Percentiles rank a stretch among this genome's conserved stretches.
Conservation (phyloP, 805 yeast species). For the Candida saitoana region DNA sequence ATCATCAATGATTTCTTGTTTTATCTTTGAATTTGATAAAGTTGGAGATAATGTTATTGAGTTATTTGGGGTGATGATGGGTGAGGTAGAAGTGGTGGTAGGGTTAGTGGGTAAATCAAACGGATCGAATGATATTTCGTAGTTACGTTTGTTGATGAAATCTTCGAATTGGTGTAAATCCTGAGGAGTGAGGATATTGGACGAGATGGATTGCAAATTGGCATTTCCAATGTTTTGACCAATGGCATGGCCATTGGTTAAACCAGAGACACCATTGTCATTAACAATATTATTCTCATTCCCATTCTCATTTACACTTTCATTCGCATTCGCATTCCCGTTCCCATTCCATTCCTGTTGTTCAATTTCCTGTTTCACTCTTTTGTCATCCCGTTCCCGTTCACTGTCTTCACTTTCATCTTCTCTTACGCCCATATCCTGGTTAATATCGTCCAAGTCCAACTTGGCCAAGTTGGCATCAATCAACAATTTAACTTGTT, state of each 20-base stretch:
- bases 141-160: background rate
- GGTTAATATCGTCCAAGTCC: background rate
- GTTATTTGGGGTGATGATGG: background rate
- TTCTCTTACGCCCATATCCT: background rate
- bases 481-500: constrained; percentile 4
- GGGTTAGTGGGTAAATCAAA: background rate
- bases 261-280: background rate
- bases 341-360: background rate
- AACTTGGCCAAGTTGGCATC: background rate
- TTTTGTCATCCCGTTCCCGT: background rate
- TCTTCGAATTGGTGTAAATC: background rate
- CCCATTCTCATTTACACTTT: background rate
- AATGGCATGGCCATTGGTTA: background rate
- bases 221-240: background rate
- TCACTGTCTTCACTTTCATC: constrained; percentile 2
- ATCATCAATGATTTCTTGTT: constrained; percentile 39
- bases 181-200: background rate
- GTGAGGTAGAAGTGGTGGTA: background rate
- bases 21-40: constrained; percentile 19
- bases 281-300: background rate
- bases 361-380: background rate
- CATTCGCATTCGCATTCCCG: background rate
- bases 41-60: constrained; percentile 2
- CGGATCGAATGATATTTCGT: background rate
- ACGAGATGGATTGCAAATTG: background rate